Conservation (phyloP, 1,139 yeast genomes). For the Blastobotrys persicus region DNA sequence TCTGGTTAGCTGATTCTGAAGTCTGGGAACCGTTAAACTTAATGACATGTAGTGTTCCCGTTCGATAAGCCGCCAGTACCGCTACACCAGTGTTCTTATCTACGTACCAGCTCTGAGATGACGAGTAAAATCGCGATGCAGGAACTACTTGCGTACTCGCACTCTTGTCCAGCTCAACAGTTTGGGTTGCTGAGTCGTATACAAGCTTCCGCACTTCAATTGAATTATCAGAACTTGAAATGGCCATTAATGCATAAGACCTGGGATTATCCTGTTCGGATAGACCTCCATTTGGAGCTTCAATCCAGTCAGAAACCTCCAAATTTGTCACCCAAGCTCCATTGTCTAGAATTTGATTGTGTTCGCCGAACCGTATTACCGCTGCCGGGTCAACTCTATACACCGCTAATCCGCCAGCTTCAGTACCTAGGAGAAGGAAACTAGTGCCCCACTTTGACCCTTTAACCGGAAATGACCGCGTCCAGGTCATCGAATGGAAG, state of each 20-base stretch:
- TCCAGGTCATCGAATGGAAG: slow-evolving; percentile 22
- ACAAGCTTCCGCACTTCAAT: slow-evolving; percentile 1
- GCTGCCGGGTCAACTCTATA: slow-evolving; percentile 18
- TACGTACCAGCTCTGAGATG: slow-evolving; percentile 10
- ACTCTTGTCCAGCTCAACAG: not conserved
- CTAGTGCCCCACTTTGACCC: slow-evolving; percentile 26
- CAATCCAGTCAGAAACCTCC: slow-evolving; percentile 19
- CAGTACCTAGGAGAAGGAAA: slow-evolving; percentile 25
- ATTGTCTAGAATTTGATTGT: slow-evolving; percentile 4
- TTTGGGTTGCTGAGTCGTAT: slow-evolving; percentile 1
- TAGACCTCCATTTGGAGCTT: not conserved
- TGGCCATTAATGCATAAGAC: not conserved
- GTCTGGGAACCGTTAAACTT: slow-evolving; percentile 5
- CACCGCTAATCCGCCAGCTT: slow-evolving; percentile 20
- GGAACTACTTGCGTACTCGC: not conserved
- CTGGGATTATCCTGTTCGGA: not conserved
- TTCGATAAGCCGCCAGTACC: slow-evolving; percentile 16
- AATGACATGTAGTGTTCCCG: slow-evolving; percentile 15
- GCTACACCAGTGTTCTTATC: slow-evolving; percentile 1
- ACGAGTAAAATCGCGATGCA: slow-evolving; percentile 13
- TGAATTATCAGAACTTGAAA: not conserved
- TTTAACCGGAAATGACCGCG: slow-evolving; percentile 13
- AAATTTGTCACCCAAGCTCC: slow-evolving; percentile 21
- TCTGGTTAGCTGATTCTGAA: not conserved
- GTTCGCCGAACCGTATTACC: slow-evolving; percentile 11